Evolutionary conservation across 352 stramenopile genomes (phyloP).

Genomic region (Albugo laibachii): DNA sequence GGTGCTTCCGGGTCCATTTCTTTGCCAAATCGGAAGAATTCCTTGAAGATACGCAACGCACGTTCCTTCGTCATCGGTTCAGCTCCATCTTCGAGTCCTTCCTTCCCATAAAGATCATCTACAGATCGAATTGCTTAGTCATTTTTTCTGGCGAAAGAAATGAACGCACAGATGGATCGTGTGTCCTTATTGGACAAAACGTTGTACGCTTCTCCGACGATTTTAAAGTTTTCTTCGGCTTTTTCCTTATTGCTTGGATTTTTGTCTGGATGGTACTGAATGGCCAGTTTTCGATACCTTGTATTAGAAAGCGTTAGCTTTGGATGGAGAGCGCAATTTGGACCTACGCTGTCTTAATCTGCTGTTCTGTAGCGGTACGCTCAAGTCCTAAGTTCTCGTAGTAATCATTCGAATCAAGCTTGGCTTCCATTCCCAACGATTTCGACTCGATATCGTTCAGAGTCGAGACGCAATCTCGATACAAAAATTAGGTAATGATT

Average conservation of each 20-base stretch:
- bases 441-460: too few species aligned
- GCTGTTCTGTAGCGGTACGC: constrained; percentile 36
- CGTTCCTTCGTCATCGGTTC: constrained; percentile 72
- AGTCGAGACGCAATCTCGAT: too few species aligned
- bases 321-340: neutral
- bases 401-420: constrained; percentile 63
- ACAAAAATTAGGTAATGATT: too few species aligned
- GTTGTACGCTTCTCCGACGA: constrained; percentile 87
- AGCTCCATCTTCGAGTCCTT: constrained; percentile 68
- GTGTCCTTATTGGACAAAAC: constrained; percentile 84
- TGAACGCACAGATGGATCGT: constrained; percentile 53
- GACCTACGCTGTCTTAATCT: constrained; percentile 75
- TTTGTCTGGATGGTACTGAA: constrained; percentile 89
- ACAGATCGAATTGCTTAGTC: neutral
- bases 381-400: constrained; percentile 71
- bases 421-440: constrained; percentile 1
- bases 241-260: constrained; percentile 68
- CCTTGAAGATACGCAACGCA: constrained; percentile 72
- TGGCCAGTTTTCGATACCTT: constrained; percentile 81
- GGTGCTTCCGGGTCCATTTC: constrained; percentile 69
- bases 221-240: constrained; percentile 86
- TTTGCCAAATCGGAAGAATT: constrained; percentile 73
- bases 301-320: neutral
- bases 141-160: neutral
- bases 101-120: constrained; percentile 88